Percentiles rank a stretch among this genome's conserved stretches.
Evolutionary conservation across 2,329 filamentous ascomycete species (phyloP).

Genomic region (Drechslerella dactyloides): DNA sequence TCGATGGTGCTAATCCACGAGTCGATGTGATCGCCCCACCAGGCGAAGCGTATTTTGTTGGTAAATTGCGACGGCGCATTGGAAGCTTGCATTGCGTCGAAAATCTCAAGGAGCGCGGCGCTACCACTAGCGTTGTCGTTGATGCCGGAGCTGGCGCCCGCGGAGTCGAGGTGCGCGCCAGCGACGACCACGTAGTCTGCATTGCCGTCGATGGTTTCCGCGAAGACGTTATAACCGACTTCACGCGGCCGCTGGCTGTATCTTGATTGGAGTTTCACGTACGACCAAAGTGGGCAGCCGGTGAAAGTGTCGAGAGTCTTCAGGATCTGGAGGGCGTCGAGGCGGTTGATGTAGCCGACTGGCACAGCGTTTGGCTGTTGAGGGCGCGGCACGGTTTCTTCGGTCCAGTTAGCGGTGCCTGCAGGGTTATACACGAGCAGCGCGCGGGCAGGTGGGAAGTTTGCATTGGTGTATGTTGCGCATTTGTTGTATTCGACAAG

Average conservation of each 20-base stretch:
- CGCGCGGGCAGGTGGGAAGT: neutral
- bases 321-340: constrained; percentile 60
- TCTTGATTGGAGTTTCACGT: constrained; percentile 38
- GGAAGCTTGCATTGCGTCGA: constrained; percentile 25
- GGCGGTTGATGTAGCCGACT: constrained; percentile 60
- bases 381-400: constrained; percentile 58
- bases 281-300: constrained; percentile 55
- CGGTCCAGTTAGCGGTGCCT: constrained; percentile 57
- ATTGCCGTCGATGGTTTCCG: constrained; percentile 16
- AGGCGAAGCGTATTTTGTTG: constrained; percentile 57
- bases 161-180: constrained; percentile 57
- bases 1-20: neutral
- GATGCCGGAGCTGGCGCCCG: constrained; percentile 56
- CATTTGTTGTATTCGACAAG: constrained; percentile 59
- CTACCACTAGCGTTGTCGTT: constrained; percentile 57
- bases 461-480: constrained; percentile 54
- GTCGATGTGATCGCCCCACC: constrained; percentile 56
- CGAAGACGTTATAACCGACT: constrained; percentile 45
- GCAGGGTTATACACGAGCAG: constrained; percentile 59
- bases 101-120: constrained; percentile 56
- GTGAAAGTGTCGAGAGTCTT: constrained; percentile 58
- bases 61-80: constrained; percentile 28
- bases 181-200: constrained; percentile 49
- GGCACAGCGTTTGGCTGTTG: constrained; percentile 58
- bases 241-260: constrained; percentile 43